phyloP scores from a whole-genome alignment of 129 eudicot species.

The Arctium minus region DNA sequence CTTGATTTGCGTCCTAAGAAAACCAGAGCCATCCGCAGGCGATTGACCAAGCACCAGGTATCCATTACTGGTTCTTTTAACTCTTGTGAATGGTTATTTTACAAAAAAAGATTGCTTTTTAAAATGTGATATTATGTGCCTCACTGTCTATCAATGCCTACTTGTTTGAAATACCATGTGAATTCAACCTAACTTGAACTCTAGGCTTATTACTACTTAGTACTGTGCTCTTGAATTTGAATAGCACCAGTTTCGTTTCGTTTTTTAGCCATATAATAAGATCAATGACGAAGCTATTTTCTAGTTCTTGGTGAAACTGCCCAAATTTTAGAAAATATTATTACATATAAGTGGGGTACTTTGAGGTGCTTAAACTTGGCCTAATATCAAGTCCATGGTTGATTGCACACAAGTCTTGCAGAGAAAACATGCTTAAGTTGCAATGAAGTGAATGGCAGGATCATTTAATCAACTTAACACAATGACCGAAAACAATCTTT shows the following conservation, averaged over 20 bases:
- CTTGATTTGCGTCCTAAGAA: slow-evolving; percentile 67
- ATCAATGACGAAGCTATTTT: not conserved
- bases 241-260: not conserved
- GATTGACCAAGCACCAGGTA: slow-evolving; percentile 62
- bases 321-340: not conserved
- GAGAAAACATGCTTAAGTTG: not conserved
- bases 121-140: not conserved
- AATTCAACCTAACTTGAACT: not conserved
- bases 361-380: not conserved
- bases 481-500: not conserved
- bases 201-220: not conserved
- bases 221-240: not conserved
- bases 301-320: not conserved
- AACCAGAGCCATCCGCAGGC: slow-evolving; percentile 56
- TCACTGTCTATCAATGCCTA: not conserved
- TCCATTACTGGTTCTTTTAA: not conserved
- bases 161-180: not conserved
- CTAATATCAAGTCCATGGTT: not conserved
- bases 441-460: not conserved
- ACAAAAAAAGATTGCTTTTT: not conserved
- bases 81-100: not conserved
- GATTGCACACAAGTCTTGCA: not conserved
- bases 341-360: not conserved
- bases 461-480: not conserved
- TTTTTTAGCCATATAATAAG: not conserved